Evolutionary conservation across 805 yeast species (phyloP), one percentile per base, ranked within the genome.

Genomic region (Candida dajiaensis): DNA sequence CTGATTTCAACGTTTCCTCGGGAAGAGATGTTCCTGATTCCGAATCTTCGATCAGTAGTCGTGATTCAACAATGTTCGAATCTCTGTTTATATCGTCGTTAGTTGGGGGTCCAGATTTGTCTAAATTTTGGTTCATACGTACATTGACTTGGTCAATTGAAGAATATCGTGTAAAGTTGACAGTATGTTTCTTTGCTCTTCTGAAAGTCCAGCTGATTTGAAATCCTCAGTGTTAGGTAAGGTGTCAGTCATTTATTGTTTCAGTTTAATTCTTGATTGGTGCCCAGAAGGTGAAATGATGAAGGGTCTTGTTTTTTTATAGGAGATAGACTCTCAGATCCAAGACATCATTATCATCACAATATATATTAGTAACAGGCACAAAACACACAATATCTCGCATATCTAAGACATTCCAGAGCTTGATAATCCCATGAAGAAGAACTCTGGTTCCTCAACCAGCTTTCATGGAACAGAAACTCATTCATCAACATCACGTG

Each of bases 61-160:
- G 9, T n/a, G 48, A 37, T 16, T 25, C 22, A 6, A 28, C 15
- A 3, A 50, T 36, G 28, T 50, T 48, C 10, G 29, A 38, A 21
- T 50, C 48, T 11, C 53, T 50, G 16, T 15, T 20, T 12, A 10
- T 26, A 12, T 6, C n/a, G 18, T 18, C 3, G 26, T 48, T 35
- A 33, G 43, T 31, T 33, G 33, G 12, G 28, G n/a, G n/a, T n/a
- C n/a, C n/a, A n/a, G n/a, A n/a, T n/a, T n/a, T n/a, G n/a, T n/a
- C n/a, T n/a, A 23, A 18, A 4, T 18, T 20, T 6, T 10, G 8
- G 5, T 4, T 20, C 26, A 13, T 16, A 43, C 51, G 6, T 36
- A 51, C 54, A 51, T 49, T 15, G n/a, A n/a, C 11, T 31, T 38
- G 1, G 45, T 44, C 4, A 44, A 19, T 15, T 38, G 19, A 4